phyloP scores from a whole-genome alignment of 1,284 basidiomycete genomes.

The Cystodermella granulosa region DNA sequence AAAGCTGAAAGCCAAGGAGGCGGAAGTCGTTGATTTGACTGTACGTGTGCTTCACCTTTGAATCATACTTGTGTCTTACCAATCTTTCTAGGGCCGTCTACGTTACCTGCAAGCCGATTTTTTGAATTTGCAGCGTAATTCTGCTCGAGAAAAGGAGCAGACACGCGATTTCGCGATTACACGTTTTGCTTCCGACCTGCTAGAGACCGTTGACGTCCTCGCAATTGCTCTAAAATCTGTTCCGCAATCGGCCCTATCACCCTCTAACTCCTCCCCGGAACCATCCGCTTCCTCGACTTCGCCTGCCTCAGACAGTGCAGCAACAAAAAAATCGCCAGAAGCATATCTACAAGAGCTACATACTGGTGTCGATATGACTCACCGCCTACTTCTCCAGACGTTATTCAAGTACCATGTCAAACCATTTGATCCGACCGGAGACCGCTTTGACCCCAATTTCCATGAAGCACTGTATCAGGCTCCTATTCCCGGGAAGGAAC shows the following conservation, averaged over 20 bases:
- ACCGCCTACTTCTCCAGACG: conserved; percentile 83
- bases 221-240: conserved; percentile 84
- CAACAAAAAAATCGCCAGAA: conserved; percentile 48
- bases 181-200: conserved; percentile 84
- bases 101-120: conserved; percentile 91
- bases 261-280: conserved; percentile 32
- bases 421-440: conserved; percentile 86
- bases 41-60: conserved; percentile 52
- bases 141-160: conserved; percentile 85
- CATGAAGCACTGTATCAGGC: conserved; percentile 96
- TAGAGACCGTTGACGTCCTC: conserved; percentile 90
- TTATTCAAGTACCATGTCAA: conserved; percentile 89
- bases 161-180: conserved; percentile 91
- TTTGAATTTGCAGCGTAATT: conserved; percentile 88
- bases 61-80: conserved; percentile 1
- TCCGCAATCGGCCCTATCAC: conserved; percentile 50
- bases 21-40: conserved; percentile 68
- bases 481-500: conserved; percentile 82
- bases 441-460: conserved; percentile 88
- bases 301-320: conserved; percentile 28
- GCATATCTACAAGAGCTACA: conserved; percentile 69
- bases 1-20: conserved; percentile 68
- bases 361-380: conserved; percentile 88
- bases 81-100: conserved; percentile 60
- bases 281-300: conserved; percentile 24